Conservation (phyloP, 768 basidiomycete genomes). For the Naematelia encephala region DNA sequence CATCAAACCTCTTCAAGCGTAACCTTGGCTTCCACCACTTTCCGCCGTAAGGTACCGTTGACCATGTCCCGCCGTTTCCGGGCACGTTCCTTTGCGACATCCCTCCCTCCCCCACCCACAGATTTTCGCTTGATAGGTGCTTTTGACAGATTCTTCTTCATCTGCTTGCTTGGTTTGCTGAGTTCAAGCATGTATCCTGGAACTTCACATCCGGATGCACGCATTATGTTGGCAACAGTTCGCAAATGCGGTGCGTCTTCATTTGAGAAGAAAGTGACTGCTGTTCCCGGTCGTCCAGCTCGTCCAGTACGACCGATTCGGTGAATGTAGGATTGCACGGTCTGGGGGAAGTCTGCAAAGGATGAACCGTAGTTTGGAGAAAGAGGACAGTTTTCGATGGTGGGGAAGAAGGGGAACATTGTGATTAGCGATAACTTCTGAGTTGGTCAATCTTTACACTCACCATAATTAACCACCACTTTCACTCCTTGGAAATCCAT, state of each 20-base stretch:
- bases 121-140: constrained; percentile 61
- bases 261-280: constrained; percentile 92
- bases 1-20: background rate
- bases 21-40: background rate
- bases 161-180: constrained; percentile 87
- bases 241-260: constrained; percentile 89
- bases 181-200: constrained; percentile 94
- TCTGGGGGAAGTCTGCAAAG: constrained; percentile 78
- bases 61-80: background rate
- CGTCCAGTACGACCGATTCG: constrained; percentile 95
- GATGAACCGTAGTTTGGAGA: constrained; percentile 52
- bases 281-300: constrained; percentile 85
- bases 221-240: constrained; percentile 91
- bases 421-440: constrained; percentile 84
- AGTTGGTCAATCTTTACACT: too few relatives aligned
- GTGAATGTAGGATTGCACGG: constrained; percentile 92
- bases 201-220: constrained; percentile 83
- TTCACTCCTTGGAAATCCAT: constrained; percentile 76
- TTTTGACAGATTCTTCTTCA: constrained; percentile 79
- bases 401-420: constrained; percentile 26
- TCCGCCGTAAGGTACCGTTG: background rate
- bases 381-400: background rate
- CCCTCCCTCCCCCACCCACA: constrained; percentile 58
- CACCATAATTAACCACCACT: constrained; percentile 52
- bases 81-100: constrained; percentile 34